Conservation (phyloP, 768 basidiomycete genomes). For the Hydnum rufescens region DNA sequence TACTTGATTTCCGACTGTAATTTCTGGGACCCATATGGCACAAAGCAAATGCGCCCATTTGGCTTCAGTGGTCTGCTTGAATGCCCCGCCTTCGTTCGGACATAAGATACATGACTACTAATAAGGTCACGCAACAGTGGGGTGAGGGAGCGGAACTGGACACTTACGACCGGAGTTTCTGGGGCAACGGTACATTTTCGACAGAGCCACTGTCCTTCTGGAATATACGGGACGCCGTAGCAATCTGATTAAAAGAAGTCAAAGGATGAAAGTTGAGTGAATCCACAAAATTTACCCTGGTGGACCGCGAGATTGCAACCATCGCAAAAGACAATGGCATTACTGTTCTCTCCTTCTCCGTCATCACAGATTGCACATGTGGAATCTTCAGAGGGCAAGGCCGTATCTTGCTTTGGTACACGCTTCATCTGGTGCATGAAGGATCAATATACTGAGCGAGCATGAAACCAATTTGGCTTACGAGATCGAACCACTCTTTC, state of each 20-base stretch:
- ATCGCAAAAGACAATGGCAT: conserved; percentile 98
- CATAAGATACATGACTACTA: conserved; percentile 84
- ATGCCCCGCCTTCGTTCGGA: conserved; percentile 92
- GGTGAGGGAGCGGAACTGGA: not conserved
- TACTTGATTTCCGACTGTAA: conserved; percentile 76
- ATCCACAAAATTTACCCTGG: conserved; percentile 42
- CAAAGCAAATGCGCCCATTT: conserved; percentile 95
- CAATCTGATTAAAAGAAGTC: conserved; percentile 40
- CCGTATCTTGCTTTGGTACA: conserved; percentile 73
- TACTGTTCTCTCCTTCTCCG: conserved; percentile 94
- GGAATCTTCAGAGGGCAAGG: conserved; percentile 83
- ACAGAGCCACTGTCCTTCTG: conserved; percentile 98
- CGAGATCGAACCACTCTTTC: conserved; percentile 98
- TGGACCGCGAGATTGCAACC: conserved; percentile 99
- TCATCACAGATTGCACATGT: conserved; percentile 96
- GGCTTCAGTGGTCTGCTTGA: conserved; percentile 85
- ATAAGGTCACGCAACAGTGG: not conserved
- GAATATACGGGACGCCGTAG: conserved; percentile 97
- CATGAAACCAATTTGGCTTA: conserved; percentile 18
- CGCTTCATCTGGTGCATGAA: conserved; percentile 52
- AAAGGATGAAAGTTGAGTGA: not conserved
- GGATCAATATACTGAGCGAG: not conserved
- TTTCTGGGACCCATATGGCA: conserved; percentile 95
- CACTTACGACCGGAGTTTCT: conserved; percentile 77
- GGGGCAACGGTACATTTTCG: conserved; percentile 96